Conservation (phyloP, 192 early-diverging fungal species). For the Chytriomyces confervae region DNA sequence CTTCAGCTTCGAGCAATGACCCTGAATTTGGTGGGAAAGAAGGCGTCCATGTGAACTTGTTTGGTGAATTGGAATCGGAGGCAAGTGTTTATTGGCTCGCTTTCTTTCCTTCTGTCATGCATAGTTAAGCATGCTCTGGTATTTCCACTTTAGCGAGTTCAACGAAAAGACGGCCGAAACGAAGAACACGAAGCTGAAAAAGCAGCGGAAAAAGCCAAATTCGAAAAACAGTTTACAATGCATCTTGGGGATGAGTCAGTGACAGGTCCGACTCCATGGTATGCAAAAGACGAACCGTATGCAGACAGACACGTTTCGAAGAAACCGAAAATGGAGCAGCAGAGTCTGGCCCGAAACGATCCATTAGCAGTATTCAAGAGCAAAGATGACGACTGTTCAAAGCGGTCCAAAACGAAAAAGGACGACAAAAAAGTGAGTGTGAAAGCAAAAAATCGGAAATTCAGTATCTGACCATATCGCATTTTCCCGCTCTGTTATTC, state of each 20-base stretch:
- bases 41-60: constrained; percentile 64
- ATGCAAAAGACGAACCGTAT: constrained; percentile 34
- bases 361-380: constrained; percentile 17
- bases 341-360: background rate
- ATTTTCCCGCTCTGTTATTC: too few relatives aligned
- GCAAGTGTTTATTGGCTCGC: constrained; percentile 31
- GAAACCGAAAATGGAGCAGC: background rate
- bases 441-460: background rate
- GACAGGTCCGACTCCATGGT: constrained; percentile 43
- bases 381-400: constrained; percentile 20
- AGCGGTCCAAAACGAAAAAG: background rate
- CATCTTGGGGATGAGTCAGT: constrained; percentile 61
- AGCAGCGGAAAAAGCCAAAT: constrained; percentile 57
- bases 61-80: constrained; percentile 58
- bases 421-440: background rate
- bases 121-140: background rate
- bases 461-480: too few relatives aligned
- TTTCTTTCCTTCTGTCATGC: background rate
- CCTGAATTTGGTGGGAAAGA: constrained; percentile 16
- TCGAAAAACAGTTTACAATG: constrained; percentile 67
- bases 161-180: constrained; percentile 44
- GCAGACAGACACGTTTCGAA: constrained; percentile 4
- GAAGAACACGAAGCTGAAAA: constrained; percentile 64
- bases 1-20: constrained; percentile 8
- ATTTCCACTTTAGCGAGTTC: constrained; percentile 8